Conservation (phyloP, 331 rosid genomes). For the Acacia concinna region DNA sequence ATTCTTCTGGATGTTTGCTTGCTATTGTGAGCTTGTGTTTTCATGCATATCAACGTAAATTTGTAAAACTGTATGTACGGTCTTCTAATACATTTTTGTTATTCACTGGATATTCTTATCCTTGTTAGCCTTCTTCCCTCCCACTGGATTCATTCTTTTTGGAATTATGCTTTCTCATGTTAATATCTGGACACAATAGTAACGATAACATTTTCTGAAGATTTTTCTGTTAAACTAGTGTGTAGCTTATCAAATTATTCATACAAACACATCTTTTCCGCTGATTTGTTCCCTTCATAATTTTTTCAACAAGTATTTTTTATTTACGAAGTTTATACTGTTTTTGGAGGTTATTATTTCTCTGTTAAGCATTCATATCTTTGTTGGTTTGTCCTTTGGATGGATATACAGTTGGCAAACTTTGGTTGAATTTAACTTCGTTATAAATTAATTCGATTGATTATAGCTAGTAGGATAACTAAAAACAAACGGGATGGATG, state of each 20-base stretch:
- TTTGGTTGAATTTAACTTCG: slow-evolving; percentile 1
- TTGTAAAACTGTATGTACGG: not conserved
- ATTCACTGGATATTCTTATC: slow-evolving; percentile 13
- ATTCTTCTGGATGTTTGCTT: slow-evolving; percentile 26
- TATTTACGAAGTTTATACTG: not conserved
- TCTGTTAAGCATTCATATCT: not conserved
- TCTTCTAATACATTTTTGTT: not conserved
- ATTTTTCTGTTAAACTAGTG: not conserved
- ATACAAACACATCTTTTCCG: not conserved
- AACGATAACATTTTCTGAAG: not conserved
- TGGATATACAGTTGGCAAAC: not conserved
- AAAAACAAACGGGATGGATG: slow-evolving; percentile 14
- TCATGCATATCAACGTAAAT: not conserved
- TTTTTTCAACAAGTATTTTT: not conserved
- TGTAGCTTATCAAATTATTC: not conserved
- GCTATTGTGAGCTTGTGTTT: slow-evolving; percentile 25
- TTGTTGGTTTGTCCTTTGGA: not conserved
- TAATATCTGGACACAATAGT: not conserved
- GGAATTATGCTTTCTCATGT: slow-evolving; percentile 16
- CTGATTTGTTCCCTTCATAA: not conserved
- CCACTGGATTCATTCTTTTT: slow-evolving; percentile 1
- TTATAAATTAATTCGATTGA: slow-evolving; percentile 24
- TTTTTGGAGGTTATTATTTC: not conserved
- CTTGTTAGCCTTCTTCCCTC: not conserved
- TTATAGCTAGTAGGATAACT: slow-evolving; percentile 18